Percentiles rank a stretch among this genome's conserved stretches.
Conservation (phyloP, 208 protist species). For the Trypanosoma scelopori region DNA sequence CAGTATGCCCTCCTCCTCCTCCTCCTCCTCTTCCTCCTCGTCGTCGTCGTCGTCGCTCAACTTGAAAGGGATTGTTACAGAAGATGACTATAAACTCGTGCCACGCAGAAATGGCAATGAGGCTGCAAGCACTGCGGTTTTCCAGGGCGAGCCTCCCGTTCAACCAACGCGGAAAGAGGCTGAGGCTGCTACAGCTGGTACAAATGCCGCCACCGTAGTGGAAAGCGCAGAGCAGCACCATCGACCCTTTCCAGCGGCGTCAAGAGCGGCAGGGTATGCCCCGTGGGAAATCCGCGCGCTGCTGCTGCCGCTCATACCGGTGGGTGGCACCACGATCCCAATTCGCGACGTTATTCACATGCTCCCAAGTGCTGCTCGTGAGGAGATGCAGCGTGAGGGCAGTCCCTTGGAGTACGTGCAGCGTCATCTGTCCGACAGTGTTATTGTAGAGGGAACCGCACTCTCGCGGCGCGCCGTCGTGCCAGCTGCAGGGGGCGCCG, state of each 20-base stretch:
- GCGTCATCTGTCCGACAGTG: conserved; percentile 28
- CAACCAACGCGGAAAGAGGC: not conserved
- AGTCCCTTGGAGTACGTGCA: conserved; percentile 27
- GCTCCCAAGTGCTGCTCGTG: conserved; percentile 25
- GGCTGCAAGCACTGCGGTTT: not conserved
- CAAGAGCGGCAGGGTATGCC: conserved; percentile 27
- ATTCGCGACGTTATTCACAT: conserved; percentile 19
- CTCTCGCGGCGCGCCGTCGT: conserved; percentile 12
- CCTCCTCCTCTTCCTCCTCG: not conserved
- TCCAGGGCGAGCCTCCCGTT: not conserved
- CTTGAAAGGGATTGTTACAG: conserved; percentile 4
- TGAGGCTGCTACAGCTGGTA: not conserved
- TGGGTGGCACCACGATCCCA: conserved; percentile 11
- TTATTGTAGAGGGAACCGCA: conserved; percentile 25
- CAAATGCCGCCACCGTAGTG: not conserved
- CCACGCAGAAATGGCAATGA: not conserved
- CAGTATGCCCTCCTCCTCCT: not conserved
- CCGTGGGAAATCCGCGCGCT: conserved; percentile 61
- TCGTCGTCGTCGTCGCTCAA: not conserved
- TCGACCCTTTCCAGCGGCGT: not conserved
- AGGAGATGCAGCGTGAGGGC: conserved; percentile 35
- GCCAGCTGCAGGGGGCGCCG: not conserved
- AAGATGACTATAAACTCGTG: conserved; percentile 28
- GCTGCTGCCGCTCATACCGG: conserved; percentile 44
- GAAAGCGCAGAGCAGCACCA: not conserved